Evolutionary conservation across 1,284 basidiomycete genomes (phyloP), one percentile per base, ranked within the genome.

Genomic region (Leccinum pachyderme): DNA sequence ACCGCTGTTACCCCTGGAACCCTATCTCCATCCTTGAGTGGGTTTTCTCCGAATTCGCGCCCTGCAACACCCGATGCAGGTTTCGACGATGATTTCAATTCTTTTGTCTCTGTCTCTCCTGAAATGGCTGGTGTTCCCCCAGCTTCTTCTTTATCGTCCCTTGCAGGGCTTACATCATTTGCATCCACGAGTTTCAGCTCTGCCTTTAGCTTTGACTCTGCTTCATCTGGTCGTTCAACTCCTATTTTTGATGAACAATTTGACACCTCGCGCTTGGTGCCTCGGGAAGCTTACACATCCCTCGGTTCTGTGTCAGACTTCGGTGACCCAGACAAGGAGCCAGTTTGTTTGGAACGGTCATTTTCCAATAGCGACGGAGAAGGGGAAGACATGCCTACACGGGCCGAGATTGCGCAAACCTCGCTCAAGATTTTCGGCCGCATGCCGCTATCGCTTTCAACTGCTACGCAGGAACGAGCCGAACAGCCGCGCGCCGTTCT

Each of bases 51-150:
- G 44, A 55, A 7, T 8, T 61, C 62, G 18, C 58, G 58, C 15
- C 61, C 63, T 18, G 54, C 52, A 37, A 71, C 65, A 5, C 67
- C 67, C 24, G 66, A 61, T 51, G 57, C 61, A 22, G 79, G 80
- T 6, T 91, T 91, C 62, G 89, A 91, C 53, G 89, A 91, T 63
- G 87, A 91, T 67, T 91, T 91, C 66, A 79, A 84, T 1, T 82
- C 82, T 29, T 89, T 89, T 59, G 77, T 89, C 15, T 82, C 84
- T 22, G 85, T 81, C 18, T 78, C 82, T 41, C 65, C 71, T 29
- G 57, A 56, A 51, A 50, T 27, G 4, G 35, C 46, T 25, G 53
- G 29, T 27, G 25, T 47, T 33, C 35, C 47, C 28, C 57, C 5
- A 13, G 4, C 27, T 31, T 22, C 60, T 41, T 55, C 48, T 51